Evolutionary conservation across 306 rosid species (phyloP).

Genomic region (Quercus parvula): DNA sequence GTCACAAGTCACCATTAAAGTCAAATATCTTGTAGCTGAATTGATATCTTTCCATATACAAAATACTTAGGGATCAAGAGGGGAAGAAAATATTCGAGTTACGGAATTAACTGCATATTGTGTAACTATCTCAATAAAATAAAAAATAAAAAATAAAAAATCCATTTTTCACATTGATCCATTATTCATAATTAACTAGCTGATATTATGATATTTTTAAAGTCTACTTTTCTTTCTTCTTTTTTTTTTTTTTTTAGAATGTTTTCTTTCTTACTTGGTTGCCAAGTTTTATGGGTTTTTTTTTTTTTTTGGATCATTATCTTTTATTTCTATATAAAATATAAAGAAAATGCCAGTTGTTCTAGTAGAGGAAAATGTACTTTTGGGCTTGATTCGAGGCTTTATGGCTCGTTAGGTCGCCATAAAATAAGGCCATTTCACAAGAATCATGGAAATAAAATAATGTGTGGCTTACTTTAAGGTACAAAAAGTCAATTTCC

Average conservation of each 20-base stretch:
- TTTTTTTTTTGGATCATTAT: neutral
- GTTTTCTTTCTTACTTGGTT: conserved; percentile 11
- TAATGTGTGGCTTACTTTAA: neutral
- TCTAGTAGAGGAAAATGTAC: neutral
- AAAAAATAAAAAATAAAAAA: too few relatives aligned
- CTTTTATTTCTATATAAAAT: neutral
- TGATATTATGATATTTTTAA: too few relatives aligned
- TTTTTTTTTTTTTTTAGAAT: too few relatives aligned
- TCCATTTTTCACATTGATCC: too few relatives aligned
- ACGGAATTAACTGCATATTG: too few relatives aligned
- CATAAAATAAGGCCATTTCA: conserved; percentile 15
- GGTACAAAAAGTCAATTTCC: neutral
- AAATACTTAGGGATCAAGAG: too few relatives aligned
- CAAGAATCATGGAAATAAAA: neutral
- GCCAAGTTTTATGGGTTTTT: neutral
- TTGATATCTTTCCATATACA: too few relatives aligned
- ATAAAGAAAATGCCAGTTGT: neutral
- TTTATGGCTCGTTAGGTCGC: neutral
- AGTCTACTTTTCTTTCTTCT: too few relatives aligned
- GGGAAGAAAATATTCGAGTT: too few relatives aligned
- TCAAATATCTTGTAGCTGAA: too few relatives aligned
- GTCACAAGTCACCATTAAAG: neutral
- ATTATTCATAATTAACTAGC: too few relatives aligned
- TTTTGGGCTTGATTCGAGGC: conserved; percentile 19
- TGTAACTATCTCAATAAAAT: too few relatives aligned